A percentile compares a stretch with the other conserved stretches of the same genome.
Conservation (phyloP, 2,329 filamentous ascomycete genomes). For the Sarocladium oryzae region DNA sequence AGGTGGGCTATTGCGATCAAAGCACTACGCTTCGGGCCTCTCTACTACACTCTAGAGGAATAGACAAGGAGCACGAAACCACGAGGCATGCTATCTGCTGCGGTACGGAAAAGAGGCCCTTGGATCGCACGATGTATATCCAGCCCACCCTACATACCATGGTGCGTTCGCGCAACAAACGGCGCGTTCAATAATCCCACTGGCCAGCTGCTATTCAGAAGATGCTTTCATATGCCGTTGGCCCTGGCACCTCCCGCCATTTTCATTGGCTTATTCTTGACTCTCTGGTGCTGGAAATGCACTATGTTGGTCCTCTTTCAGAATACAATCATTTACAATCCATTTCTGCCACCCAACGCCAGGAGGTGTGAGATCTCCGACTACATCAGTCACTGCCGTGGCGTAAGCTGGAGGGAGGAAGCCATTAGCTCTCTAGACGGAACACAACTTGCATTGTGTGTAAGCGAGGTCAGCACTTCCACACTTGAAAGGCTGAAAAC, state of each 20-base stretch:
- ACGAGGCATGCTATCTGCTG: too few species aligned
- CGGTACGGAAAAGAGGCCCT: too few species aligned
- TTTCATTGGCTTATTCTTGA: slow-evolving; percentile 58
- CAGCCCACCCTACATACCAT: too few species aligned
- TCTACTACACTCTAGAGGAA: too few species aligned
- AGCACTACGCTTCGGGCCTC: too few species aligned
- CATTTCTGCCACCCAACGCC: slow-evolving; percentile 65
- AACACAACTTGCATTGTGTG: slow-evolving; percentile 55
- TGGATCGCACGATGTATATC: too few species aligned
- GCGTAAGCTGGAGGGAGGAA: slow-evolving; percentile 62
- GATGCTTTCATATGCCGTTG: slow-evolving; percentile 22
- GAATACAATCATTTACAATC: slow-evolving; percentile 78
- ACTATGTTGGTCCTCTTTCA: slow-evolving; percentile 71
- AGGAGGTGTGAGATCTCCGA: slow-evolving; percentile 60
- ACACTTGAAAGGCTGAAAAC: slow-evolving; percentile 11
- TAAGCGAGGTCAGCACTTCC: slow-evolving; percentile 34
- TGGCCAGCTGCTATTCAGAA: neutral
- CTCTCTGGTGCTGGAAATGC: slow-evolving; percentile 62
- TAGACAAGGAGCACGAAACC: too few species aligned
- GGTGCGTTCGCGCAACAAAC: too few species aligned
- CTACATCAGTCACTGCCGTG: slow-evolving; percentile 52
- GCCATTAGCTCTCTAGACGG: slow-evolving; percentile 56
- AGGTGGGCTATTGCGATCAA: too few species aligned
- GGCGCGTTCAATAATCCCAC: too few species aligned
- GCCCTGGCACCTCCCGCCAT: slow-evolving; percentile 58